Percentiles rank a stretch among this genome's conserved stretches.
Conservation (phyloP, 106 monocot species). For the Apostasia ramifera region DNA sequence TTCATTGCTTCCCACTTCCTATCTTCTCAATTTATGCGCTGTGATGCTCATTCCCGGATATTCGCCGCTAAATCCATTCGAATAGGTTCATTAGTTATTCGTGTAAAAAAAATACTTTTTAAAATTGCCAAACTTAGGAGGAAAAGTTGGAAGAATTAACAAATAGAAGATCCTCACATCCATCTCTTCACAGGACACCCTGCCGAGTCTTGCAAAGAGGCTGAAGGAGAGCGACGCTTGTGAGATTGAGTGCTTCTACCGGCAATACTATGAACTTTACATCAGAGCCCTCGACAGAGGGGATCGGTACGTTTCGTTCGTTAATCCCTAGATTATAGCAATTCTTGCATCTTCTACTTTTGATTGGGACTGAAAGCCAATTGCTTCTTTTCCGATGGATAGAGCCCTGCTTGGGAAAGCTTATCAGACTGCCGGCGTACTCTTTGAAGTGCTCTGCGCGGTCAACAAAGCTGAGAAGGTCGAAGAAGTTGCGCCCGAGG, state of each 20-base stretch:
- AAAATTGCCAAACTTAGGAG: too few species aligned
- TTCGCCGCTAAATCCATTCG: too few species aligned
- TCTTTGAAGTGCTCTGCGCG: slow-evolving; percentile 75
- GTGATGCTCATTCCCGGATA: too few species aligned
- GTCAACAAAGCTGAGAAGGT: slow-evolving; percentile 66
- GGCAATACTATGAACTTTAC: slow-evolving; percentile 91
- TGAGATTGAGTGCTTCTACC: slow-evolving; percentile 97
- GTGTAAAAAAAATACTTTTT: too few species aligned
- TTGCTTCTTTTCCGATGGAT: background rate
- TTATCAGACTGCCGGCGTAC: slow-evolving; percentile 67
- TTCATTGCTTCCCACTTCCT: too few species aligned
- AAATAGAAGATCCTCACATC: background rate
- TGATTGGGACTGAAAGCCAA: background rate
- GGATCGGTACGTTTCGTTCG: slow-evolving; percentile 46
- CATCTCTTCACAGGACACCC: slow-evolving; percentile 56
- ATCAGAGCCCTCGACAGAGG: slow-evolving; percentile 90
- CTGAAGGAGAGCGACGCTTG: slow-evolving; percentile 93
- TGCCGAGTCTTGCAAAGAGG: slow-evolving; percentile 77
- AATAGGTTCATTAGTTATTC: too few species aligned
- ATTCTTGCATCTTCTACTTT: background rate
- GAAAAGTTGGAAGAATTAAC: too few species aligned
- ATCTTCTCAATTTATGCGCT: too few species aligned
- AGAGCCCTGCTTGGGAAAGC: slow-evolving; percentile 63
- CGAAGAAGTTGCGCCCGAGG: slow-evolving; percentile 86
- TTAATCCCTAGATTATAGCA: background rate